These are phyloP conservation scores for Agrocybe chaxingu DNA, from an alignment of 768 basidiomycete genomes.

Conservation along the genomic window DNA sequence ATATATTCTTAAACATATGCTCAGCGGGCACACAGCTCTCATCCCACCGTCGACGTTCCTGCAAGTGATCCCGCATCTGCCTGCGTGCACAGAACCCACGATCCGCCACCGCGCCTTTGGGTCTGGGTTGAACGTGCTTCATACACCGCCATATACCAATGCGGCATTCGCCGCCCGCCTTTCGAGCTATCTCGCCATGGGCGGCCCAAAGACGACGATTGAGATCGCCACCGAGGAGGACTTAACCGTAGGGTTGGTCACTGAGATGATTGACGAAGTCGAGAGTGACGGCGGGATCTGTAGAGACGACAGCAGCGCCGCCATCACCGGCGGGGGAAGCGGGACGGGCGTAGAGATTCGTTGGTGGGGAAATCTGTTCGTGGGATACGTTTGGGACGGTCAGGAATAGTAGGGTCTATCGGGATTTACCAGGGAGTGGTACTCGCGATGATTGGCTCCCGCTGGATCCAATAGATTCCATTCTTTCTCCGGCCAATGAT, in stretches of 20 bases:
- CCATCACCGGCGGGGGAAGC: slow-evolving; percentile 37
- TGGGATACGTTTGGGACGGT: slow-evolving; percentile 74
- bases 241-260: slow-evolving; percentile 68
- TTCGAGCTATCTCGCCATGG: slow-evolving; percentile 45
- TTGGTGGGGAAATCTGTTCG: slow-evolving; percentile 72
- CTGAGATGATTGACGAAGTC: slow-evolving; percentile 74
- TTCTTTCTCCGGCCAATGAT: neutral
- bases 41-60: slow-evolving; percentile 86
- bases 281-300: slow-evolving; percentile 71
- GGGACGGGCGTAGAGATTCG: slow-evolving; percentile 58
- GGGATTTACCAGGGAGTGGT: neutral
- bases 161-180: slow-evolving; percentile 69
- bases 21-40: slow-evolving; percentile 51
- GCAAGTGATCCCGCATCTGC: slow-evolving; percentile 68
- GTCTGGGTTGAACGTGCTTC: slow-evolving; percentile 77
- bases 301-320: slow-evolving; percentile 61
- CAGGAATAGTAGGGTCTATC: slow-evolving; percentile 27
- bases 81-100: slow-evolving; percentile 59
- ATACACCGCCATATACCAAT: slow-evolving; percentile 75
- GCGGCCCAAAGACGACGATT: slow-evolving; percentile 54
- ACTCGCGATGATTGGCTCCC: neutral
- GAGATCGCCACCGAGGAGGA: slow-evolving; percentile 70
- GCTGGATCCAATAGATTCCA: too few relatives aligned
- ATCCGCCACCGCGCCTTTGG: slow-evolving; percentile 66
- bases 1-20: slow-evolving; percentile 6